Conservation (phyloP, 2,329 filamentous ascomycete species). For the Calonectria hawksworthii region DNA sequence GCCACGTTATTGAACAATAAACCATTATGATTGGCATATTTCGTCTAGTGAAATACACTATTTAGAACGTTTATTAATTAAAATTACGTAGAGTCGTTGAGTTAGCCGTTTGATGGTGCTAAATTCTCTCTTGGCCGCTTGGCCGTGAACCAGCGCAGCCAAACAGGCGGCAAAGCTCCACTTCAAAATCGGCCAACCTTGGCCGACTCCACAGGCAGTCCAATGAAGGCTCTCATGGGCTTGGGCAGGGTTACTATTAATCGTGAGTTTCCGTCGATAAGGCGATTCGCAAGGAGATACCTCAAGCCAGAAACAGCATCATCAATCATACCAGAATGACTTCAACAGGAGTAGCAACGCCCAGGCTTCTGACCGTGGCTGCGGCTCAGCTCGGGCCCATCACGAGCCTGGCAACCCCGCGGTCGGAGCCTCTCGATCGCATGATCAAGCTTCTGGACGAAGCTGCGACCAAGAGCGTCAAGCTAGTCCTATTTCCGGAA, state of each 20-base stretch:
- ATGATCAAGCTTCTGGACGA: conserved; percentile 64
- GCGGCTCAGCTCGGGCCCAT: conserved; percentile 65
- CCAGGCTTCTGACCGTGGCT: conserved; percentile 53
- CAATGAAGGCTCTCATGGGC: not conserved
- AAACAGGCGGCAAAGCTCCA: not conserved
- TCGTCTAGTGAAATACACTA: not conserved
- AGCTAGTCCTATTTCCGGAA: conserved; percentile 68
- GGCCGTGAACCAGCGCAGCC: not conserved
- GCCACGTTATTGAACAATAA: not conserved
- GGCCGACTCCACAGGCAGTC: not conserved
- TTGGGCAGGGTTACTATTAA: not conserved
- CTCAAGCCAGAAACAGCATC: not conserved
- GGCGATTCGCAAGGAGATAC: not conserved
- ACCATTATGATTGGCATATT: not conserved
- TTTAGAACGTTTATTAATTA: not conserved
- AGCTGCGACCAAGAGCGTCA: conserved; percentile 59
- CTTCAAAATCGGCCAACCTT: not conserved
- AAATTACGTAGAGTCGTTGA: not conserved
- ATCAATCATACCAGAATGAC: not conserved
- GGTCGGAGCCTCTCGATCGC: conserved; percentile 59
- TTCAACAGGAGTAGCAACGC: not conserved
- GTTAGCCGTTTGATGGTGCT: not conserved
- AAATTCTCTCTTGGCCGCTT: not conserved
- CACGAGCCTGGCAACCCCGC: conserved; percentile 54
- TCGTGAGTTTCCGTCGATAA: not conserved